These are phyloP conservation scores for Falciphora oryzae DNA, from an alignment of 2,329 filamentous ascomycete genomes.

Conservation along the genomic window DNA sequence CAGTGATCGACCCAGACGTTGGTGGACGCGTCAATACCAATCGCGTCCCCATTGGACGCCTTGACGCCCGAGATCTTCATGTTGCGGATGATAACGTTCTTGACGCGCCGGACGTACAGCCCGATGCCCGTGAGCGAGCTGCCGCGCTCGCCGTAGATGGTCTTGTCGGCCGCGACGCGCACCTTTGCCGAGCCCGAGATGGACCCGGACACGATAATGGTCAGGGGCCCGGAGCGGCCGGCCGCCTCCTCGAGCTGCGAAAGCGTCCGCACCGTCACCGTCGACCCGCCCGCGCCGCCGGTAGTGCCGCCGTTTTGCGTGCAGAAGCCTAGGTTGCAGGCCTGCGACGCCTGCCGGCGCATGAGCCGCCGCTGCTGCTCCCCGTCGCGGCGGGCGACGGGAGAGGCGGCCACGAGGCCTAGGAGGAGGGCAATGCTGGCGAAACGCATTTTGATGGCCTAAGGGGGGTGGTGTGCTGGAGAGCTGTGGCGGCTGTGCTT, in stretches of 20 bases:
- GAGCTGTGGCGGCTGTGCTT: background rate
- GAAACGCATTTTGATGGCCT: slow-evolving; percentile 6
- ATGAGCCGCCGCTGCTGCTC: background rate
- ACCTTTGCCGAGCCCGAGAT: slow-evolving; percentile 38
- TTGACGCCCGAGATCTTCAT: slow-evolving; percentile 51
- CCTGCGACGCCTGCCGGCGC: slow-evolving; percentile 12
- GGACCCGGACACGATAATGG: slow-evolving; percentile 39
- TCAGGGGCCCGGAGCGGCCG: slow-evolving; percentile 35
- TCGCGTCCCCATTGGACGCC: slow-evolving; percentile 51
- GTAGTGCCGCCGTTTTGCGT: slow-evolving; percentile 44
- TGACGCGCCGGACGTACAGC: slow-evolving; percentile 44
- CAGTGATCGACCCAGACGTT: slow-evolving; percentile 65
- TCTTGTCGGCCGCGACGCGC: slow-evolving; percentile 42
- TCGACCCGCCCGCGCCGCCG: slow-evolving; percentile 48
- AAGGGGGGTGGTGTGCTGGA: background rate
- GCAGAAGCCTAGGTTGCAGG: slow-evolving; percentile 35
- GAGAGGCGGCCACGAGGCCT: slow-evolving; percentile 4
- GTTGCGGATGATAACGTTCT: slow-evolving; percentile 57
- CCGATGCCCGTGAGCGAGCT: slow-evolving; percentile 39
- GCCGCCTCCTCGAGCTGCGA: slow-evolving; percentile 44
- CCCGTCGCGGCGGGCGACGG: slow-evolving; percentile 5
- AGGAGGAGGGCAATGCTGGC: slow-evolving; percentile 5
- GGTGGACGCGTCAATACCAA: slow-evolving; percentile 49
- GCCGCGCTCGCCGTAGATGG: slow-evolving; percentile 38
- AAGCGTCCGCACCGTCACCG: slow-evolving; percentile 47